Base-by-base conservation (phyloP, 805 yeast species). In the Ascoidea rubescens region DNA sequence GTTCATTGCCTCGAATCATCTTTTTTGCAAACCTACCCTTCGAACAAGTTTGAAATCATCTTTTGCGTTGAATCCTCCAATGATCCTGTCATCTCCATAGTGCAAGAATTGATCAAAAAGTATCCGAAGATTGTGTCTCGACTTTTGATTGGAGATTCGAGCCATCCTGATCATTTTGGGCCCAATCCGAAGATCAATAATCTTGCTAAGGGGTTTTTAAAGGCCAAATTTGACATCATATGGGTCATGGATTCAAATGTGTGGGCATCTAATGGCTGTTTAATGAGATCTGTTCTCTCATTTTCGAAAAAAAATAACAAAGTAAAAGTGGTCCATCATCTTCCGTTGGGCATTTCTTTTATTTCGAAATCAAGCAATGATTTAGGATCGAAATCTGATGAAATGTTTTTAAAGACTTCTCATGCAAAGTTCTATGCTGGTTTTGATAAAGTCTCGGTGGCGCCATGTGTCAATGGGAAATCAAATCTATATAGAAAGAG, bases 401-500 rank as follows among this genome's bases (percentile, higher is more conserved):
- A 88, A 65, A 81, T 87, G 86, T 88, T 87, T 62, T 68, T 88
- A 59, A 72, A 83, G 50, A 82, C 96, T 0, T 79, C 95, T 1
- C 96, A 88, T 67, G 80, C 90, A 51, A 87, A 87, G 66, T 87
- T 89, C 64, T 88, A 88, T 64, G 80, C 82, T 5, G 81, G 87
- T 37, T 78, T 88, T 61, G 88, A 88, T 63, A 78, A 80, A 54
- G 67, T 83, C 7, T 77, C 82, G 5, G 66, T 86, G 42, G 95
- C 95, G 0, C 95, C 96, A 0, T 88, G 96, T 66, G 93, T 88
- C 47, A 88, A 85, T 71, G 96, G 96, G 7, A 88, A 89, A 62
- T 84, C 93, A 6, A 88, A 88, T 60, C 58, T 88, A 50, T 89
- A 85, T 64, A 71, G 90, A 21, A 71, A 79, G 48, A 77, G 86